Base-by-base conservation (phyloP, 345 rosid genomes). In the Mallotus nudiflorus region DNA sequence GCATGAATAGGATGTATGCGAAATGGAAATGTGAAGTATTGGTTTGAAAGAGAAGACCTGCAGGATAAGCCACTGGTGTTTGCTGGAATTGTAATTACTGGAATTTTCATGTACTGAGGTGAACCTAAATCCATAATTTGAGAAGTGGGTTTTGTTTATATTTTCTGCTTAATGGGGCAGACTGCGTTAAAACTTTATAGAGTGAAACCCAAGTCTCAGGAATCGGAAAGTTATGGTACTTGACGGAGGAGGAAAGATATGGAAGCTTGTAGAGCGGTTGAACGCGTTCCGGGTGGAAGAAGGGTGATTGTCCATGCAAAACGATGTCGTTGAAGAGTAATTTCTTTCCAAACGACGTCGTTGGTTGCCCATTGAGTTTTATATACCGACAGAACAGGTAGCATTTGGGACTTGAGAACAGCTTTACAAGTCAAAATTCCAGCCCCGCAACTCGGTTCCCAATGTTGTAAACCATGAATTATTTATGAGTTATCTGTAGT, bases 101-200 rank as follows among this genome's bases (percentile, higher is more conserved):
- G 51, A 35, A 35, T 22, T 67, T 62, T 66, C 18, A 73, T 42
- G 12, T 66, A 69, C 22, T 70, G 72, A 65, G 62, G 72, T 16
- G 74, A 78, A 70, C 79, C 22, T 60, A 71, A 62, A 65, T 81
- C 78, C 91, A 86, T 86, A 4, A 27, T 12, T 39, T 25, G 7
- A 3, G 6, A 37, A 11, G n/a, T 46, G 27, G 56, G 56, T 13
- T 52, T 55, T 14, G 22, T 12, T 28, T 33, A 33, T 53, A 19
- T 3, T 24, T 49, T 8, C 37, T 6, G 4, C 20, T 29, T 19
- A 19, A 2, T 49, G n/a, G n/a, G n/a, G 19, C 52, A 49, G 22
- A 2, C 37, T 6, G 37, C 6, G 37, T 33, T 4, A 42, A 8
- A 42, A 6, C 20, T 4, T 6, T 7, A 27, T 19, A 60, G 5